Base-by-base conservation (phyloP, 202 grass and related monocot species). In the Eragrostis tef region DNA sequence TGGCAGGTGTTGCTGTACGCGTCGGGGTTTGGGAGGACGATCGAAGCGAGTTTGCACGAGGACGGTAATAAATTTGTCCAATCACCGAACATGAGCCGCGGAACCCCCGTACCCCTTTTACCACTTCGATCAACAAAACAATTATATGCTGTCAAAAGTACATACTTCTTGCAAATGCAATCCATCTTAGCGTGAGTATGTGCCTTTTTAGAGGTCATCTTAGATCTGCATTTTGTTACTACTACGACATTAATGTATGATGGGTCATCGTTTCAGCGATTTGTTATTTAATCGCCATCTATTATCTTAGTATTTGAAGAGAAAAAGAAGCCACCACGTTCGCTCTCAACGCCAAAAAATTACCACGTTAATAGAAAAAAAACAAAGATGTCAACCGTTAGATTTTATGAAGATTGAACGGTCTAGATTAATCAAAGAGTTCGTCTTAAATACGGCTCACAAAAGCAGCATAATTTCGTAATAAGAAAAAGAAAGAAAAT, bases 31-130 rank as follows among this genome's bases (percentile, higher is more conserved):
- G 81, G 88, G 76, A 73, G 46, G 50, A 68, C 46, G 80, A 49
- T 61, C 14, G 66, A 80, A 47, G 62, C 66, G 61, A 82, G 71
- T 62, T 88, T 87, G 86, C 91, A 91, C 86, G 80, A 88, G 83
- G 68, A 66, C 16, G 85, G 85, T 20, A 69, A 51, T 76, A 79
- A 83, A 63, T 69, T 79, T 88, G 56, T 43, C 21, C 13, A 15
- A 29, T 16, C 66, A n/a, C 67, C 84, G 91, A 86, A 86, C 88
- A 22, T 11, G 44, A 72, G 7, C 52, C 63, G 53, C 54, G 80
- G 80, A 77, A 49, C 21, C 70, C 39, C 73, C 10, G 73, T 67
- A 56, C 75, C 44, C 45, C 36, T 43, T 70, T 73, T 70, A 27
- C 53, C 67, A 45, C 20, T 78, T 70, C 9, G 17, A 46, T 43